Evolutionary conservation across 306 rosid species (phyloP).

Genomic region (Quercus mongolica): DNA sequence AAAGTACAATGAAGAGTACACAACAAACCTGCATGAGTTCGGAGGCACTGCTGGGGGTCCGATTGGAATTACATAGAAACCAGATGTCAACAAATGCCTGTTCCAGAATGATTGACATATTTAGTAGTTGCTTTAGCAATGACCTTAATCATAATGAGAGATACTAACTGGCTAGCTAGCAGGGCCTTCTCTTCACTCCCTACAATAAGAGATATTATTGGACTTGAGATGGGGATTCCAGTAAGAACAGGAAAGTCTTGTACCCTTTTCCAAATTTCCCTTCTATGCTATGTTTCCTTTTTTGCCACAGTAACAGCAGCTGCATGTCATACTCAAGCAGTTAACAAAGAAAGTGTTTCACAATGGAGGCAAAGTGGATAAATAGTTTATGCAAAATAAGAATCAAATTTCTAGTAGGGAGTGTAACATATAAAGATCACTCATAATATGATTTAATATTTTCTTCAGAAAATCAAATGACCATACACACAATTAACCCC

Average conservation of each 20-base stretch:
- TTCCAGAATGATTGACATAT: constrained; percentile 14
- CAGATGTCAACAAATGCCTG: constrained; percentile 84
- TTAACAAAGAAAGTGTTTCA: constrained; percentile 5
- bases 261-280: constrained; percentile 69
- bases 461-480: no score
- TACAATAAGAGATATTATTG: constrained; percentile 75
- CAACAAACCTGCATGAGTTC: constrained; percentile 85
- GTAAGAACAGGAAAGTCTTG: constrained; percentile 71
- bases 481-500: no score
- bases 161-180: constrained; percentile 70
- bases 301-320: constrained; percentile 81
- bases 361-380: constrained; percentile 1
- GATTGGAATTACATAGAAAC: constrained; percentile 89
- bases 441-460: neutral
- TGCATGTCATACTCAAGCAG: constrained; percentile 29
- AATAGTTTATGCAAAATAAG: neutral
- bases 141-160: neutral
- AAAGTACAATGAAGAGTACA: neutral
- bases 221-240: constrained; percentile 82
- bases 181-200: constrained; percentile 89
- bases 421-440: neutral
- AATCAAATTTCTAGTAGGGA: neutral
- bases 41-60: constrained; percentile 95
- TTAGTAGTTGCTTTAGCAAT: constrained; percentile 8
- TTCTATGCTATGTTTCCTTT: constrained; percentile 78